Conservation (phyloP, 108 stramenopile genomes). For the Skeletonema costatum region DNA sequence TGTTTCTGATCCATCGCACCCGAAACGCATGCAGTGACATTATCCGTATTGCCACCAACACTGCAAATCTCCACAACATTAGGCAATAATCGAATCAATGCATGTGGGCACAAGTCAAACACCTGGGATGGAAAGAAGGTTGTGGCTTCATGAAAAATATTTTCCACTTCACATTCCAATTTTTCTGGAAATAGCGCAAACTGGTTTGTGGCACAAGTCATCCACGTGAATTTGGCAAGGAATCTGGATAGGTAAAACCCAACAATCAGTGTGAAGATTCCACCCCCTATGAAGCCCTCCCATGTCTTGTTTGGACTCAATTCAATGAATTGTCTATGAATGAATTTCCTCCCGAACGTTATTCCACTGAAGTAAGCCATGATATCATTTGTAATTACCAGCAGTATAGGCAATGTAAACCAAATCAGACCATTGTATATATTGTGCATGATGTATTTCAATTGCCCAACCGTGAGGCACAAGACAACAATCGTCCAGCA, state of each 20-base stretch:
- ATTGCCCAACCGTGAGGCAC: constrained; percentile 90
- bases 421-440: constrained; percentile 98
- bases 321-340: constrained; percentile 85
- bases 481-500: constrained; percentile 96
- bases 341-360: constrained; percentile 91
- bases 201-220: constrained; percentile 90
- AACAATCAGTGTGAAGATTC: constrained; percentile 87
- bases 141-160: constrained; percentile 69
- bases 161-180: constrained; percentile 82
- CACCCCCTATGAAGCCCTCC: constrained; percentile 95
- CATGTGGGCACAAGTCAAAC: constrained; percentile 76
- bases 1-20: constrained; percentile 64
- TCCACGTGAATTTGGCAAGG: constrained; percentile 85
- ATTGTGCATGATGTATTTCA: constrained; percentile 96
- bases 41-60: constrained; percentile 18
- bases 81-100: constrained; percentile 57
- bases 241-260: constrained; percentile 88
- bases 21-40: constrained; percentile 59
- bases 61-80: constrained; percentile 72
- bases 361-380: constrained; percentile 96
- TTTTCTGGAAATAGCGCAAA: constrained; percentile 65
- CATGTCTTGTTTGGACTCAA: constrained; percentile 97
- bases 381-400: constrained; percentile 96
- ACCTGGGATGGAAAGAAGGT: constrained; percentile 72
- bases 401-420: constrained; percentile 93